phyloP scores from a whole-genome alignment of 495 filamentous ascomycete species.

The Penicillium atrosanguineum region DNA sequence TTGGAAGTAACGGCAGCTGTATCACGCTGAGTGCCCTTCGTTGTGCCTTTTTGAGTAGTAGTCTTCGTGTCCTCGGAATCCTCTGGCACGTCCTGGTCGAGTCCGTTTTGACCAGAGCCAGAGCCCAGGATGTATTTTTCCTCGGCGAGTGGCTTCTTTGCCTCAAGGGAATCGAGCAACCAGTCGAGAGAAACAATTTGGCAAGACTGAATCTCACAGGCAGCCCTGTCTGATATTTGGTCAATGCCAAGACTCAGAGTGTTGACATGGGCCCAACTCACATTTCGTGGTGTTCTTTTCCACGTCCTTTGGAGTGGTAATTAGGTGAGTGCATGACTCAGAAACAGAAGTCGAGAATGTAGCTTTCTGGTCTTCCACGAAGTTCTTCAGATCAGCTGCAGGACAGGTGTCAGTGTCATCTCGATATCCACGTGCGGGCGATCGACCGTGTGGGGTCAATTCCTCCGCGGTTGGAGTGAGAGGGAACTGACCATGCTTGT shows the following conservation, averaged over 20 bases:
- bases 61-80: slow-evolving; percentile 6
- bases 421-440: slow-evolving; percentile 15
- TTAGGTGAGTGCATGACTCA: slow-evolving; percentile 55
- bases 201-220: slow-evolving; percentile 41
- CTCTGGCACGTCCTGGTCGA: background rate
- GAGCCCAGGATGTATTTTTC: slow-evolving; percentile 32
- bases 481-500: slow-evolving; percentile 48
- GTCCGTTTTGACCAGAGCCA: background rate
- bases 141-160: slow-evolving; percentile 43
- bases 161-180: slow-evolving; percentile 52
- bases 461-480: background rate
- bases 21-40: background rate
- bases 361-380: slow-evolving; percentile 51
- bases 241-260: background rate
- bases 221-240: slow-evolving; percentile 44
- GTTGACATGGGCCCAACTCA: slow-evolving; percentile 13
- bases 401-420: slow-evolving; percentile 25
- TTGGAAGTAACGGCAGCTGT: background rate
- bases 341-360: slow-evolving; percentile 44
- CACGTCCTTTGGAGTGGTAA: slow-evolving; percentile 53
- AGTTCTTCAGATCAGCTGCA: slow-evolving; percentile 34
- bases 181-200: slow-evolving; percentile 61
- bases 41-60: slow-evolving; percentile 4
- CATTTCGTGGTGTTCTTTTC: slow-evolving; percentile 45
- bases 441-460: background rate